Evolutionary conservation across 306 rosid species (phyloP).

Genomic region (Biancaea sappan): DNA sequence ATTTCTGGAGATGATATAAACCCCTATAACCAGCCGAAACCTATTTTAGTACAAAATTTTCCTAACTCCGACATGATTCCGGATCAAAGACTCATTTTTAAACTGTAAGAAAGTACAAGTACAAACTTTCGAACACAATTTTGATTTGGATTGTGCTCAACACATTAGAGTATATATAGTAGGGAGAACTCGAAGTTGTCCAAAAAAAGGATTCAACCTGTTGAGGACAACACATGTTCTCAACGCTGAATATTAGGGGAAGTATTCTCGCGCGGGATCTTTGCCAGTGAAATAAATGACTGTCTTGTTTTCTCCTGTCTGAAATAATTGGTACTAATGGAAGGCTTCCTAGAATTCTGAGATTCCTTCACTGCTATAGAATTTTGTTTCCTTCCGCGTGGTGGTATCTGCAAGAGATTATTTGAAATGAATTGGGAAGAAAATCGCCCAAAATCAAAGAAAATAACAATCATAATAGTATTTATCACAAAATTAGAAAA

Average conservation of each 20-base stretch:
- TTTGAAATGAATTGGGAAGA: background rate
- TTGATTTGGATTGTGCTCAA: slow-evolving; percentile 42
- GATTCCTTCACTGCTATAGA: slow-evolving; percentile 31
- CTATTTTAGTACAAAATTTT: slow-evolving; percentile 23
- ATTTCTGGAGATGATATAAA: background rate
- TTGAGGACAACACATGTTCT: slow-evolving; percentile 23
- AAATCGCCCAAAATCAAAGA: slow-evolving; percentile 16
- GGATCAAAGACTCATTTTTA: slow-evolving; percentile 27
- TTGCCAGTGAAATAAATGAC: slow-evolving; percentile 40
- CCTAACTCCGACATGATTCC: slow-evolving; percentile 23
- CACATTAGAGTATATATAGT: slow-evolving; percentile 7
- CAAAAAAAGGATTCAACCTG: background rate
- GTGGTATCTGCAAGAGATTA: slow-evolving; percentile 50
- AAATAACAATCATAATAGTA: background rate
- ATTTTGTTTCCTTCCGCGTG: slow-evolving; percentile 42
- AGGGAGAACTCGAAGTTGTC: slow-evolving; percentile 21
- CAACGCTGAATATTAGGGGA: slow-evolving; percentile 75
- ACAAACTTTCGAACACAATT: slow-evolving; percentile 24
- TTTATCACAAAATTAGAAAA: background rate
- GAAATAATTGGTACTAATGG: slow-evolving; percentile 38
- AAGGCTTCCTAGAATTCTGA: slow-evolving; percentile 50
- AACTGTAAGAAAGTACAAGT: slow-evolving; percentile 8
- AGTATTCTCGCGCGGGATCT: slow-evolving; percentile 62
- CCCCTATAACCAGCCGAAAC: slow-evolving; percentile 25
- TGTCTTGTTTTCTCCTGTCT: slow-evolving; percentile 34